Base-by-base conservation (phyloP, 805 yeast genomes). In the Middelhovenomyces tepae region DNA sequence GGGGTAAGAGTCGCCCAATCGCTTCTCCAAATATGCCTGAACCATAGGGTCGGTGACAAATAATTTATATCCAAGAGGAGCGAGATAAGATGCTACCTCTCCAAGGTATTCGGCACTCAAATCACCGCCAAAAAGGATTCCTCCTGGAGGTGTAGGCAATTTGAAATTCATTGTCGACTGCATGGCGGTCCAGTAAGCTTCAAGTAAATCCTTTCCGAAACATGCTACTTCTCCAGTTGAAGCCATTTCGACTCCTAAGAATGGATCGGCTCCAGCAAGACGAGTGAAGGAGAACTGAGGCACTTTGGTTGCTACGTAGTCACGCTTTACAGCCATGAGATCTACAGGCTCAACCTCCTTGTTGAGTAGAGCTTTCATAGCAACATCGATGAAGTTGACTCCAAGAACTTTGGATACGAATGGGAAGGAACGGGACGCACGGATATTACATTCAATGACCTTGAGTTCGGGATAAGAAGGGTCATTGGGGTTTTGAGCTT, bases 161-260 rank as follows among this genome's bases (percentile, higher is more conserved):
- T 83, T 71, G 76, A 91, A 91, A 71, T 89, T 89, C 96, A 87
- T 91, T 25, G 95, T 86, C 32, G 95, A 73, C 69, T 91, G 96
- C 50, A 89, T 75, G 10, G 97, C 79, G 28, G 96, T 80, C 97
- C 97, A 91, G 72, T 91, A 91, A 22, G 97, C 95, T 62, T 91
- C 97, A 36, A 71, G 50, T 42, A 80, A 59, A 59, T 84, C 79
- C 42, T 67, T 67, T 49, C 99, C 99, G 56, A 91, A 91, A 57
- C 95, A 83, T 19, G 98, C 98, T 56, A 91, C 82, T 65, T 91
- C 99, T 61, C 99, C 99, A 33, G 99, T 91, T 8, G 97, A 87
- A 5, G 97, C 79, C 99, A 91, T 91, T 67, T 91, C 99, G 46
- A 91, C 98, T 44, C 98, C 98, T 55, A 91, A 70, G 71, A 83